Evolutionary conservation across 139 green algal species (phyloP), one percentile per base, ranked within the genome.

Genomic region (Chlamydomonas incerta): DNA sequence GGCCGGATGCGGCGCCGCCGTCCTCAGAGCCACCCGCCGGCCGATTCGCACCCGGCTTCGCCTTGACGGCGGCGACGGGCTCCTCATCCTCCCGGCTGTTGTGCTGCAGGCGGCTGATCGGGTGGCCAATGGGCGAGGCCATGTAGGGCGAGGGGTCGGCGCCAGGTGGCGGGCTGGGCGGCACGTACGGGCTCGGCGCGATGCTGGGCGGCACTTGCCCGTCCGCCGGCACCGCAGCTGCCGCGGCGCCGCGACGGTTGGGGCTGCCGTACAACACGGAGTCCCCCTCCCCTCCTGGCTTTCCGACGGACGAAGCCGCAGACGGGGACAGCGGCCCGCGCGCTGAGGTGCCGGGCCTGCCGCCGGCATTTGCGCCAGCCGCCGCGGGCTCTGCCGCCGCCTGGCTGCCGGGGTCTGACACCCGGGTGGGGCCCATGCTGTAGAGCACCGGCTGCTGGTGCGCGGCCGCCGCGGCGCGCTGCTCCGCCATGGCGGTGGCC

Each of bases 181-280:
- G 46, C 37, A 73, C 46, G 46, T 74, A 83, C 1, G 77, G 77
- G n/a, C 77, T 83, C 29, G 77, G 41, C 11, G 35, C 62, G 1
- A 63, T 37, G 35, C 60, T 62, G 28, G 29, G 1, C 33, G 46
- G 33, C 24, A n/a, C 26, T 18, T 10, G 29, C 0, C 28, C 46
- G 29, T 72, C 77, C 41, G 8, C 41, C 5, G 41, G 41, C 5
- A 8, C 6, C 8, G 41, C 41, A 50, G 41, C 41, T 8, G 8
- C 41, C 6, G 41, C 41, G 41, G 6, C 41, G 41, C 41, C 41
- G 41, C 47, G 73, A 4, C 24, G 66, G 41, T 33, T 58, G 9
- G 79, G 79, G 66, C 79, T 85, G 10, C 37, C 79, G 66, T 66
- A 76, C 46, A 85, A 50, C 28, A 85, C 79, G 3, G 21, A 66